Evolutionary conservation across 768 basidiomycete genomes (phyloP).

Genomic region (Trichaptum fuscoviolaceum): DNA sequence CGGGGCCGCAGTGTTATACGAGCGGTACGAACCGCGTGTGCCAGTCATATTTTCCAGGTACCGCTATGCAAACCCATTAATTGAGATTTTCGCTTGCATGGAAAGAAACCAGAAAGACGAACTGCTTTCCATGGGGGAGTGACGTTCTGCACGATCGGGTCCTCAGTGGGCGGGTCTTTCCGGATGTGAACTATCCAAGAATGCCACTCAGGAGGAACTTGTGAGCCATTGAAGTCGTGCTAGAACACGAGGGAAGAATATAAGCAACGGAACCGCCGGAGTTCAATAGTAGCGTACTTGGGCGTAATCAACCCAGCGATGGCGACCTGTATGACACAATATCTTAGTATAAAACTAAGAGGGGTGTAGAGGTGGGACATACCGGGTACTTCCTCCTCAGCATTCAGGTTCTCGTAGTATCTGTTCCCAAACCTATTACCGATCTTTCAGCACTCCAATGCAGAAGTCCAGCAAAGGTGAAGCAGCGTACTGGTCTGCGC

Average conservation of each 20-base stretch:
- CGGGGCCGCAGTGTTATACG: constrained; percentile 82
- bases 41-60: constrained; percentile 90
- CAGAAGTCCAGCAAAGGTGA: not conserved
- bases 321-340: constrained; percentile 57
- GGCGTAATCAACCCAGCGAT: constrained; percentile 93
- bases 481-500: constrained; percentile 73
- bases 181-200: constrained; percentile 93
- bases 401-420: constrained; percentile 90
- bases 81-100: not conserved
- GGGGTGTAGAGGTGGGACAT: constrained; percentile 17
- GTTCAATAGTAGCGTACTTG: constrained; percentile 47
- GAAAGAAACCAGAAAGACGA: constrained; percentile 26
- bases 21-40: constrained; percentile 82
- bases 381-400: constrained; percentile 87
- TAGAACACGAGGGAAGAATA: constrained; percentile 21
- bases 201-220: constrained; percentile 96
- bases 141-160: constrained; percentile 60
- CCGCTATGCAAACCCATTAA: constrained; percentile 40
- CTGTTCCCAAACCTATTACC: constrained; percentile 81
- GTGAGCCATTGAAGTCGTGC: constrained; percentile 87
- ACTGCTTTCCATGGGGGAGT: constrained; percentile 84
- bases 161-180: constrained; percentile 70
- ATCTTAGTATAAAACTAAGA: not conserved
- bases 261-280: constrained; percentile 5
- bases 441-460: constrained; percentile 7